A percentile compares a stretch with the other conserved stretches of the same genome.
Evolutionary conservation across 768 basidiomycete species (phyloP).

Genomic region (Suillus tomentosus): DNA sequence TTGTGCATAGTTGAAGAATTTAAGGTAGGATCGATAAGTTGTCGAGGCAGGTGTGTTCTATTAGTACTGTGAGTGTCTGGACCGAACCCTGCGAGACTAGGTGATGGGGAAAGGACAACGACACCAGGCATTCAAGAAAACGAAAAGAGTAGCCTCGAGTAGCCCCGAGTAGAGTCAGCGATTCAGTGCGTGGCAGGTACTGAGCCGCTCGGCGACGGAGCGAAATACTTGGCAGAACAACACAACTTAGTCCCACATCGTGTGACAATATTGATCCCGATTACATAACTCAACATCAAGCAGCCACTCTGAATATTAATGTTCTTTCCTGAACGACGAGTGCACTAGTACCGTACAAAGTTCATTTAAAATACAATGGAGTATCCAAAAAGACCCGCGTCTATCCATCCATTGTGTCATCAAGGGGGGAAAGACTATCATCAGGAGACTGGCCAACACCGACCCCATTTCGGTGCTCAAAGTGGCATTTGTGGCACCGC

Average conservation of each 20-base stretch:
- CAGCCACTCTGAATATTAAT: neutral
- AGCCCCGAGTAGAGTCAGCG: constrained; percentile 2
- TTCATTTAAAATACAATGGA: neutral
- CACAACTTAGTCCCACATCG: neutral
- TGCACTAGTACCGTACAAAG: neutral
- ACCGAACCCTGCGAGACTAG: constrained; percentile 31
- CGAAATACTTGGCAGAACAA: constrained; percentile 15
- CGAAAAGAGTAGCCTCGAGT: constrained; percentile 6
- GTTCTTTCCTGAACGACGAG: neutral
- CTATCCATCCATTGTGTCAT: constrained; percentile 5
- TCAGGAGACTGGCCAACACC: neutral
- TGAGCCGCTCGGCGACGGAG: constrained; percentile 5
- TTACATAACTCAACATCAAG: constrained; percentile 4
- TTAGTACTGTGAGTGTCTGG: constrained; percentile 27
- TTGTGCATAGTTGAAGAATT: constrained; percentile 40
- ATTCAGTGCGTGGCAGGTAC: constrained; percentile 10
- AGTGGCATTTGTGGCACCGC: constrained; percentile 51
- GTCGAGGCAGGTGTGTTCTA: constrained; percentile 15
- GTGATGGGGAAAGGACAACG: constrained; percentile 37
- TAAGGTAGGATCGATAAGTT: constrained; percentile 5
- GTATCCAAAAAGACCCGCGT: neutral
- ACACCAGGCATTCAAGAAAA: constrained; percentile 44
- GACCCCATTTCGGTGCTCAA: neutral
- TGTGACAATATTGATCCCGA: neutral
- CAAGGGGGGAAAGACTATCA: constrained; percentile 3